Evolutionary conservation across 2,329 filamentous ascomycete species (phyloP).

Genomic region (Penicillium brevicompactum): DNA sequence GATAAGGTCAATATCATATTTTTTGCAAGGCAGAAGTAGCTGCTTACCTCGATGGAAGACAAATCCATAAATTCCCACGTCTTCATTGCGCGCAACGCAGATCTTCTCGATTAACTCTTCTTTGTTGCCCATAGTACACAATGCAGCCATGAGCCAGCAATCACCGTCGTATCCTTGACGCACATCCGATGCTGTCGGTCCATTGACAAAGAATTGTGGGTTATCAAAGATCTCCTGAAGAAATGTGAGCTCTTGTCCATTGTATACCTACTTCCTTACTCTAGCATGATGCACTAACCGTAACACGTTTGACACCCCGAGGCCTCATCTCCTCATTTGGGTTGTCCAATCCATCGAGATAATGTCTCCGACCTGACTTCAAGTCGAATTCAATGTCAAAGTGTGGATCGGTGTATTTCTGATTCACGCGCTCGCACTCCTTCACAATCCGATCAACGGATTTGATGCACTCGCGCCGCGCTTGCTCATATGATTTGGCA

Average conservation of each 20-base stretch:
- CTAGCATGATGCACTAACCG: constrained; percentile 35
- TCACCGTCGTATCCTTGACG: constrained; percentile 77
- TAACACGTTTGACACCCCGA: constrained; percentile 73
- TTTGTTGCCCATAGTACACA: constrained; percentile 77
- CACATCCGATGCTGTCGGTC: constrained; percentile 75
- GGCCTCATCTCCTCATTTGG: constrained; percentile 53
- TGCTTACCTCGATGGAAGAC: constrained; percentile 70
- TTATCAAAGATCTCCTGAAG: constrained; percentile 74
- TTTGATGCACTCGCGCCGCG: constrained; percentile 66
- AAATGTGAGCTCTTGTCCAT: constrained; percentile 9
- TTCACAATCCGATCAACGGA: constrained; percentile 60
- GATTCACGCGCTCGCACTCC: constrained; percentile 74
- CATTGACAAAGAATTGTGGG: constrained; percentile 76
- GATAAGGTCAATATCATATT: background rate
- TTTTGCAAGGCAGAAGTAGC: background rate
- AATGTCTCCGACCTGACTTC: constrained; percentile 59
- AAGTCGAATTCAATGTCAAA: constrained; percentile 82
- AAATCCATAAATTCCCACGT: constrained; percentile 80
- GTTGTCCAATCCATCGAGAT: constrained; percentile 51
- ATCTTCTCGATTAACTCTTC: constrained; percentile 69
- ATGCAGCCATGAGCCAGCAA: constrained; percentile 82
- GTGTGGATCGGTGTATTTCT: constrained; percentile 83
- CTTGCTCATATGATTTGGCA: constrained; percentile 71
- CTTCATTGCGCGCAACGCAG: constrained; percentile 72
- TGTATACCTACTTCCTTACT: background rate